These are phyloP conservation scores for Trichosporon sp. DNA, from an alignment of 1,284 basidiomycete species.

Conservation along the genomic window DNA sequence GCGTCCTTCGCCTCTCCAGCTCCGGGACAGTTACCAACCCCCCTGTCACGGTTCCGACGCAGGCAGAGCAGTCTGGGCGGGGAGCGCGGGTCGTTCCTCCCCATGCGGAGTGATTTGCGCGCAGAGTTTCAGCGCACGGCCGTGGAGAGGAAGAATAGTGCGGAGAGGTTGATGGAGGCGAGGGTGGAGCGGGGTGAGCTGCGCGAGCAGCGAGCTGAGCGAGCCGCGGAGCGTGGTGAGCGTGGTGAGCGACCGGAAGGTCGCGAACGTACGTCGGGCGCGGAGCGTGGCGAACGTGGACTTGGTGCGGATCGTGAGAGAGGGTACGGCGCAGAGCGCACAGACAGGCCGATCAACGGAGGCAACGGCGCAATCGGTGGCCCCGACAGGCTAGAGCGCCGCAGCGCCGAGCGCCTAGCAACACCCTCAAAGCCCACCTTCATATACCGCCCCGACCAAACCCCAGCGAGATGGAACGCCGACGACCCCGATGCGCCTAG, in stretches of 20 bases:
- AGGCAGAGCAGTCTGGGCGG: background rate
- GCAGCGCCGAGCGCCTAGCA: background rate
- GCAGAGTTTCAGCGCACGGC: background rate
- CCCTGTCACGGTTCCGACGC: background rate
- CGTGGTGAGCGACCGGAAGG: background rate
- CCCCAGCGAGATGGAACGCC: constrained; percentile 40
- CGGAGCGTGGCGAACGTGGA: too few species aligned
- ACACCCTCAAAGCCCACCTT: constrained; percentile 29
- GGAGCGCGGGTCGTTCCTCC: background rate
- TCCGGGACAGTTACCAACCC: constrained; percentile 19
- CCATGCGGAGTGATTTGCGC: background rate
- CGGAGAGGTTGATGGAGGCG: background rate
- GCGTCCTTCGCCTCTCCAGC: constrained; percentile 27
- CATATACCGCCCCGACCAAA: constrained; percentile 36
- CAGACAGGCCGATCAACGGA: too few species aligned
- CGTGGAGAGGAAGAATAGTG: background rate
- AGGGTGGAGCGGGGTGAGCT: background rate
- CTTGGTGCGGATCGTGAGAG: too few species aligned
- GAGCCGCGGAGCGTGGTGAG: background rate
- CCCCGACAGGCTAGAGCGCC: background rate
- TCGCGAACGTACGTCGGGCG: too few species aligned
- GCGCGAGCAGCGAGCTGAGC: background rate
- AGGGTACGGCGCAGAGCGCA: too few species aligned
- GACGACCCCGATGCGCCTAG: constrained; percentile 42
- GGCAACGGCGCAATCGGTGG: too few species aligned